These are phyloP conservation scores for Hordeum marinum DNA, from an alignment of 176 grass and related monocot genomes.

Conservation along the genomic window DNA sequence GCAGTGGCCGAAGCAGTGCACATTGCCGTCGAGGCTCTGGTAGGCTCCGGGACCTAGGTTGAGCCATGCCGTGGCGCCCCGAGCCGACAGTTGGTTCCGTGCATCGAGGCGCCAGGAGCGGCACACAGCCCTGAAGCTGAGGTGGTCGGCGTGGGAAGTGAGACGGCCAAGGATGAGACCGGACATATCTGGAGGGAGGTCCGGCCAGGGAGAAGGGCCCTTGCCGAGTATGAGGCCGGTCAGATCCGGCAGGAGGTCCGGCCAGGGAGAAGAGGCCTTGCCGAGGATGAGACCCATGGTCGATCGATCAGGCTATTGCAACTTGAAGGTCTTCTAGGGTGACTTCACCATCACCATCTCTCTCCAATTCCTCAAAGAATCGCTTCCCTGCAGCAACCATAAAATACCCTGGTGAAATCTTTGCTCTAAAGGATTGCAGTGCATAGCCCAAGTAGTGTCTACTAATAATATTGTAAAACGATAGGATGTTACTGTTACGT, in stretches of 20 bases:
- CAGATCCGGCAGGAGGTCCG: not conserved
- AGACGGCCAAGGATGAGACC: not conserved
- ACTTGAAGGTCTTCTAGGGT: too few species aligned
- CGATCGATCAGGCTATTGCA: conserved; percentile 28
- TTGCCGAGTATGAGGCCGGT: not conserved
- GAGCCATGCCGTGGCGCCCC: not conserved
- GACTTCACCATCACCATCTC: conserved; percentile 83
- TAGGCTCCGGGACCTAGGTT: not conserved
- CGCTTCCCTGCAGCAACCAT: conserved; percentile 56
- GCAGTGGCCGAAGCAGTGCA: not conserved
- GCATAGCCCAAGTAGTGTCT: not conserved
- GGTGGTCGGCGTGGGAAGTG: not conserved
- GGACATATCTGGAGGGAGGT: not conserved
- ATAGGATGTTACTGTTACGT: not conserved
- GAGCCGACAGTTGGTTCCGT: not conserved
- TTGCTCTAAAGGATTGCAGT: not conserved
- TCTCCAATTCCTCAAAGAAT: conserved; percentile 92
- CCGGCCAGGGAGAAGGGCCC: not conserved
- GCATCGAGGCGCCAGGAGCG: not conserved
- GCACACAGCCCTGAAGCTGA: not conserved
- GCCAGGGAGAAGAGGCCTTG: not conserved
- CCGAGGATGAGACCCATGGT: not conserved
- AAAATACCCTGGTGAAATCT: not conserved
- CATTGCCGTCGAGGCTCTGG: not conserved
- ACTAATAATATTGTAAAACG: not conserved